These are phyloP conservation scores for Leishmania turanica DNA, from an alignment of 208 protist species.

Conservation along the genomic window DNA sequence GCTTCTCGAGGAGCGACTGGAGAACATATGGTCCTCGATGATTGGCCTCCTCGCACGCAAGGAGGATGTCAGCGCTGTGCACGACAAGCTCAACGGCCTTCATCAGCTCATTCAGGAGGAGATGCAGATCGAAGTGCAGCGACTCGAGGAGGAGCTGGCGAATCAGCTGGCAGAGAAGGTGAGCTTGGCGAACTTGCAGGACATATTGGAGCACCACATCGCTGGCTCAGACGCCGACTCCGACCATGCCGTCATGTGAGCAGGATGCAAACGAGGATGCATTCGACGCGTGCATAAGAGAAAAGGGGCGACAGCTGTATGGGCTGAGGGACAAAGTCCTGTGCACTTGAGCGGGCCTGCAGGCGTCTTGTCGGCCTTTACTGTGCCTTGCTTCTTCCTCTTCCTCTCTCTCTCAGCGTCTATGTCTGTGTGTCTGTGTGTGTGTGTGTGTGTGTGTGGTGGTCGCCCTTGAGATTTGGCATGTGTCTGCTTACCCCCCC, in stretches of 20 bases:
- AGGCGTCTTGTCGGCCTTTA: neutral
- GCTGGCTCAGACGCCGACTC: constrained; percentile 3
- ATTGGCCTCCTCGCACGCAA: constrained; percentile 66
- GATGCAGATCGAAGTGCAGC: constrained; percentile 37
- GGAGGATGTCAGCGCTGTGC: constrained; percentile 57
- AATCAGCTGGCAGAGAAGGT: constrained; percentile 61
- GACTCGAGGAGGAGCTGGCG: constrained; percentile 37
- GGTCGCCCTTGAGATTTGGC: neutral
- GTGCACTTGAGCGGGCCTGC: neutral
- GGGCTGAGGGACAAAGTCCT: neutral
- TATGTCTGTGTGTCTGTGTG: neutral
- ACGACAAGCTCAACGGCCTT: constrained; percentile 64
- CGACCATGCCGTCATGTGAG: neutral
- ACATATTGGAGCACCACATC: constrained; percentile 48
- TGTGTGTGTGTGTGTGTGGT: neutral
- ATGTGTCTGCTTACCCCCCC: neutral
- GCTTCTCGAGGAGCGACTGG: constrained; percentile 71
- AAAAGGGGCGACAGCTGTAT: neutral
- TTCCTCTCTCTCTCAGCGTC: neutral
- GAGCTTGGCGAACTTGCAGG: constrained; percentile 51
- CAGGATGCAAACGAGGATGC: neutral
- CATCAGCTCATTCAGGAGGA: constrained; percentile 45
- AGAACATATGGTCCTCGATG: constrained; percentile 75
- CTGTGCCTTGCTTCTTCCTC: neutral
- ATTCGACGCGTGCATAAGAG: neutral